These are phyloP conservation scores for Calocybe gambosa DNA, from an alignment of 1,284 basidiomycete genomes.

Conservation along the genomic window DNA sequence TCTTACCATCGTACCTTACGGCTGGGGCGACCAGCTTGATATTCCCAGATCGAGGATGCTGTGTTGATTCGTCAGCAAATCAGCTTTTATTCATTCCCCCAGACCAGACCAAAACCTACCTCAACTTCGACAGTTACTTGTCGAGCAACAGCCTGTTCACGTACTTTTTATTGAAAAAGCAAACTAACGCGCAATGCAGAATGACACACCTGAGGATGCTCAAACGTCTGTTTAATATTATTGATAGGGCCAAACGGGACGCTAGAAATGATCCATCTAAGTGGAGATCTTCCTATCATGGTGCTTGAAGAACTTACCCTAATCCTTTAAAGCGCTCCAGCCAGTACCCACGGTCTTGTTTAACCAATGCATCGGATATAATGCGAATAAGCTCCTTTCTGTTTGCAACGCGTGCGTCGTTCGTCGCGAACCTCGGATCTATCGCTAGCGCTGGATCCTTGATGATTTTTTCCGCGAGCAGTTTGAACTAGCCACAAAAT, in stretches of 20 bases:
- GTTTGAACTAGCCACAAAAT: constrained; percentile 49
- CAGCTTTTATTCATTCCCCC: background rate
- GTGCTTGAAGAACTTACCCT: constrained; percentile 44
- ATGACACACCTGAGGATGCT: constrained; percentile 74
- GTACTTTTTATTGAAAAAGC: background rate
- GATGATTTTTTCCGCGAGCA: constrained; percentile 58
- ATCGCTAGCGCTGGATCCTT: constrained; percentile 48
- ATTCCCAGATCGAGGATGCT: constrained; percentile 76
- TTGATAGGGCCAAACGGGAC: constrained; percentile 93
- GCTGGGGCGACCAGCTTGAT: constrained; percentile 86
- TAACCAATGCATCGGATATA: constrained; percentile 59
- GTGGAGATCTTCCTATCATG: constrained; percentile 8
- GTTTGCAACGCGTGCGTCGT: constrained; percentile 73
- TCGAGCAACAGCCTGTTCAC: constrained; percentile 35
- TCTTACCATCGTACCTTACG: constrained; percentile 81
- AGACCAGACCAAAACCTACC: constrained; percentile 22
- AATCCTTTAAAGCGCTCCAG: constrained; percentile 65
- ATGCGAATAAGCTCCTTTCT: constrained; percentile 67
- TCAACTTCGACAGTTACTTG: constrained; percentile 41
- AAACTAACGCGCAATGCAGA: background rate
- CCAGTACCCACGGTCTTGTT: constrained; percentile 66
- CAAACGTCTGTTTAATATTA: constrained; percentile 85
- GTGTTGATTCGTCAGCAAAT: background rate
- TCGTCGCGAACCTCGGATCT: constrained; percentile 66
- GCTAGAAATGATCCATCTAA: constrained; percentile 30